These are phyloP conservation scores for Posidonia oceanica DNA, from an alignment of 116 monocot species.

Conservation along the genomic window DNA sequence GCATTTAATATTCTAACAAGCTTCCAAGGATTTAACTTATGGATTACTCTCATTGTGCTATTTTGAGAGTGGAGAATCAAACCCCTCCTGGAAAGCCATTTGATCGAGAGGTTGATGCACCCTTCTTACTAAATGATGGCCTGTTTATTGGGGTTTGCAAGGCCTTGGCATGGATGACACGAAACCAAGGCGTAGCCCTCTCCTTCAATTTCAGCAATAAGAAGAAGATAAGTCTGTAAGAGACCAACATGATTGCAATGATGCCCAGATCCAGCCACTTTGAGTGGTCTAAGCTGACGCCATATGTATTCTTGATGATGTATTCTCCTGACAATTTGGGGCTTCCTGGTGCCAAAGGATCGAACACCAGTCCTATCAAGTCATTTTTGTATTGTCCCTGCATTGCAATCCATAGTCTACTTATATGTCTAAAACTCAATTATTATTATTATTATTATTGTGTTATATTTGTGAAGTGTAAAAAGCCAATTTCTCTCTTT, in stretches of 20 bases:
- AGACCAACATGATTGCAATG: slow-evolving; percentile 38
- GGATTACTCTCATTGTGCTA: too few species aligned
- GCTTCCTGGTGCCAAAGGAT: slow-evolving; percentile 46
- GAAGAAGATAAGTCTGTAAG: slow-evolving; percentile 62
- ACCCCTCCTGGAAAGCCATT: slow-evolving; percentile 45
- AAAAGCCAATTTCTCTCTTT: not conserved
- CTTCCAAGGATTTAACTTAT: too few species aligned
- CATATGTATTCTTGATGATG: slow-evolving; percentile 32
- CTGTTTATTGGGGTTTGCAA: slow-evolving; percentile 10
- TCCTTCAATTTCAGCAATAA: slow-evolving; percentile 69
- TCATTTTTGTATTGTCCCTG: slow-evolving; percentile 90
- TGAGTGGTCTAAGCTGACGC: slow-evolving; percentile 42
- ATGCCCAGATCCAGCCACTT: slow-evolving; percentile 69
- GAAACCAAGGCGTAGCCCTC: slow-evolving; percentile 39
- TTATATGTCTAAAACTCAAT: too few species aligned
- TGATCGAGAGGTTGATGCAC: slow-evolving; percentile 22
- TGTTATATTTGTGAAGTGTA: too few species aligned
- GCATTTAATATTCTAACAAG: too few species aligned
- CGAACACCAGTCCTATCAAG: slow-evolving; percentile 59
- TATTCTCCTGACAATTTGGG: slow-evolving; percentile 54
- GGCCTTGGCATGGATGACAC: slow-evolving; percentile 24
- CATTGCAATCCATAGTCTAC: not conserved
- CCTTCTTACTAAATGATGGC: slow-evolving; percentile 30
- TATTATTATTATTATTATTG: too few species aligned
- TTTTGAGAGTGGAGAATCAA: slow-evolving; percentile 27